Evolutionary conservation across 192 early-diverging fungal species (phyloP).

Genomic region (Backusella liffmaniae): DNA sequence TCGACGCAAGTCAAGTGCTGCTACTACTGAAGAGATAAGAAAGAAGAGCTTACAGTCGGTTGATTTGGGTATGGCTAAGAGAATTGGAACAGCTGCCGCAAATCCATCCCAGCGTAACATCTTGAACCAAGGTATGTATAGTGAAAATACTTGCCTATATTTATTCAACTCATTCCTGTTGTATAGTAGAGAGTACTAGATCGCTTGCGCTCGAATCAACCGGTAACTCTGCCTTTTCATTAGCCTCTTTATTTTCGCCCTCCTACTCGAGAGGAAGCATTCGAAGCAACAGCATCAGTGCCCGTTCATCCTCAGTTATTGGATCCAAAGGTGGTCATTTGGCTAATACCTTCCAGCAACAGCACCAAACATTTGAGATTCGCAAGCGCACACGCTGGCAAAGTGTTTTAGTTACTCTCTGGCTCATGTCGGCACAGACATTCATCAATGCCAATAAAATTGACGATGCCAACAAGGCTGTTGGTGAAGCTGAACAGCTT

Average conservation of each 20-base stretch:
- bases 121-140: neutral
- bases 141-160: neutral
- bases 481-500: constrained; percentile 4
- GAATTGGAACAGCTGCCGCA: constrained; percentile 2
- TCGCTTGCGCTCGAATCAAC: neutral
- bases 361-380: constrained; percentile 7
- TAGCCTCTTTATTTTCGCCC: constrained; percentile 10
- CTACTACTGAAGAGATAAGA: neutral
- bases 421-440: constrained; percentile 11
- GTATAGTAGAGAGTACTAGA: neutral
- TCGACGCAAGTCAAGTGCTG: neutral
- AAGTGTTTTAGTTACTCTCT: constrained; percentile 1
- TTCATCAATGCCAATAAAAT: neutral
- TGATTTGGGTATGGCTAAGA: neutral
- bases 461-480: constrained; percentile 9
- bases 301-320: neutral
- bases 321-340: neutral
- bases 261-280: constrained; percentile 9
- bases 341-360: neutral
- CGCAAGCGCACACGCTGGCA: constrained; percentile 3
- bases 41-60: constrained; percentile 1
- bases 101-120: neutral
- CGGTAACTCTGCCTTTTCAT: neutral
- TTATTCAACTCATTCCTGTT: neutral
- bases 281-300: constrained; percentile 4